Conservation (phyloP, 2,329 filamentous ascomycete species). For the Sarocladiaceae sp. region DNA sequence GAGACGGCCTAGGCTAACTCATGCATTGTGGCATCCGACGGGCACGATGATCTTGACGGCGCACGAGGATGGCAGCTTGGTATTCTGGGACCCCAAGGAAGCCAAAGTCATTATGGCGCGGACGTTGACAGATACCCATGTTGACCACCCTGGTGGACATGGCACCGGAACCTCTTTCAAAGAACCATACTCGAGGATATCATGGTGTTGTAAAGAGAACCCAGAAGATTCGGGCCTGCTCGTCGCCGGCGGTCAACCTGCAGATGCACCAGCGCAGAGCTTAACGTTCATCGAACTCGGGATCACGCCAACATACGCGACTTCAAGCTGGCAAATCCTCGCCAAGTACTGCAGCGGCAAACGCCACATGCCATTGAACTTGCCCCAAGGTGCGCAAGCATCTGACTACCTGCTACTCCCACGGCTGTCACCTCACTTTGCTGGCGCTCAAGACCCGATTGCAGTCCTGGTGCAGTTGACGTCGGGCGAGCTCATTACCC, state of each 20-base stretch:
- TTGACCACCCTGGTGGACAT: constrained; percentile 58
- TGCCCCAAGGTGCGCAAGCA: constrained; percentile 71
- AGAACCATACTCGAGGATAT: constrained; percentile 70
- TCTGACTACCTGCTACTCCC: constrained; percentile 79
- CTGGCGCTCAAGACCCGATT: constrained; percentile 83
- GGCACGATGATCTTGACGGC: constrained; percentile 83
- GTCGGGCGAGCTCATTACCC: constrained; percentile 81
- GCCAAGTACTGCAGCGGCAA: constrained; percentile 75
- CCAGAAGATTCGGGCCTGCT: constrained; percentile 88
- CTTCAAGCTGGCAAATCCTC: constrained; percentile 81
- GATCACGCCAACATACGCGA: constrained; percentile 81
- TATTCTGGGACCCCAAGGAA: constrained; percentile 92
- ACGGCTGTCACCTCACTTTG: constrained; percentile 75
- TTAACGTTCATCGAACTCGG: constrained; percentile 88
- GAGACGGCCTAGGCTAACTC: constrained; percentile 68
- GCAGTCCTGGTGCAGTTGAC: constrained; percentile 73
- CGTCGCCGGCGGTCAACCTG: constrained; percentile 71
- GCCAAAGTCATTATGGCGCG: constrained; percentile 77
- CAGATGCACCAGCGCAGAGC: constrained; percentile 63
- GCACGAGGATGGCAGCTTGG: constrained; percentile 85
- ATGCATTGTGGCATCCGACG: constrained; percentile 90
- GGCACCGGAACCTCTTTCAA: constrained; percentile 45
- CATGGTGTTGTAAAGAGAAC: constrained; percentile 92
- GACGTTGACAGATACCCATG: constrained; percentile 65
- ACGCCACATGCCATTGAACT: constrained; percentile 62